Conservation (phyloP, 257 asterid genomes). For the Gentiana dahurica region DNA sequence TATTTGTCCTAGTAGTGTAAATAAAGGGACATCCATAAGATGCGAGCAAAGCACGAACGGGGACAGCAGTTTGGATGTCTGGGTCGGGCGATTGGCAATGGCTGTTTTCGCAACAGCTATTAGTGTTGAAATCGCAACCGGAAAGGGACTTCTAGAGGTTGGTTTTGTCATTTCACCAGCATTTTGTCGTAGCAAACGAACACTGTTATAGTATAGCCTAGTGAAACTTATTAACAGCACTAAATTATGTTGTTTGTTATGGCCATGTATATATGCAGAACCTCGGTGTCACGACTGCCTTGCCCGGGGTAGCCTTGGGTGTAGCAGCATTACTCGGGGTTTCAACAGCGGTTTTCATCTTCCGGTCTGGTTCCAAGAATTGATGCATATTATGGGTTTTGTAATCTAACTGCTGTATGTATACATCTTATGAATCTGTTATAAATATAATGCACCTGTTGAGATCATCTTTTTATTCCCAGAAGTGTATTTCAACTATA, state of each 20-base stretch:
- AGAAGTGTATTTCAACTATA: too few relatives aligned
- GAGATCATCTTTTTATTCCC: too few relatives aligned
- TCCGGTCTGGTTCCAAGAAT: constrained; percentile 71
- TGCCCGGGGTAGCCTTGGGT: constrained; percentile 45
- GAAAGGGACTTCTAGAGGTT: constrained; percentile 71
- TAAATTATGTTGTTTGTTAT: too few relatives aligned
- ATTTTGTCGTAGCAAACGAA: too few relatives aligned
- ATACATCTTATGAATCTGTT: too few relatives aligned
- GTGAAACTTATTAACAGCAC: too few relatives aligned
- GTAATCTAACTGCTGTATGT: background rate
- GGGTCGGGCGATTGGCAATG: constrained; percentile 91
- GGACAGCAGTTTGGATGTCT: constrained; percentile 52
- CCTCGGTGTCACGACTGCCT: constrained; percentile 30
- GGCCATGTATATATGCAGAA: constrained; percentile 20
- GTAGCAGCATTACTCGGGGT: constrained; percentile 73
- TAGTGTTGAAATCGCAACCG: constrained; percentile 65
- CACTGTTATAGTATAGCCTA: too few relatives aligned
- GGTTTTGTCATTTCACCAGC: background rate
- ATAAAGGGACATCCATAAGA: constrained; percentile 35
- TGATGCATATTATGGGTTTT: constrained; percentile 16
- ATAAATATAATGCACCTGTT: too few relatives aligned
- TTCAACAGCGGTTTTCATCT: constrained; percentile 69
- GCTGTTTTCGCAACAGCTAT: constrained; percentile 67
- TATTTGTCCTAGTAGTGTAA: constrained; percentile 13
- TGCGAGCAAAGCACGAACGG: constrained; percentile 70